Base-by-base conservation (phyloP, 2,329 filamentous ascomycete genomes). In the Stromatinia cepivora region DNA sequence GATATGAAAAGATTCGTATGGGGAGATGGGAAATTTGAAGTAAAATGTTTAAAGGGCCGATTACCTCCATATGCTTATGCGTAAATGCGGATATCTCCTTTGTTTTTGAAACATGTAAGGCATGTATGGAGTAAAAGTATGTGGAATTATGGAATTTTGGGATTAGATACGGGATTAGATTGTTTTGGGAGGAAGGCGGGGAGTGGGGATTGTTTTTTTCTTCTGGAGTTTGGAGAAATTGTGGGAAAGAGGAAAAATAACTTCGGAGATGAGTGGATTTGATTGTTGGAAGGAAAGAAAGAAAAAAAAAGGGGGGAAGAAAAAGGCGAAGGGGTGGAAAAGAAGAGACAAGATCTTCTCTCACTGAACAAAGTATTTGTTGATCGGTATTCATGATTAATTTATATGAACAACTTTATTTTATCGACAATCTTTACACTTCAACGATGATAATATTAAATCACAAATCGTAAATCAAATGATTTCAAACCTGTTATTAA, bases 31-130 rank as follows among this genome's bases (percentile, higher is more conserved):
- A 52, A 52, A 39, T 63, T 28, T 22, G 46, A 20, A 50, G 15
- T 13, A 8, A 28, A 25, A n/a, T 28, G 6, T 52, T 1, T 52
- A 63, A 63, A 63, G 61, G 61, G 46, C 61, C 61, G 61, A 63
- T 63, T 63, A 52, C 31, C 61, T 63, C 61, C 46, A 63, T 39
- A 25, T 63, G 46, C 31, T 52, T 36, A 39, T 63, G 61, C 61
- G 61, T 13, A 39, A 52, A 52, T 17, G 45, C 45, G 59, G 59
- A 63, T 8, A 63, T 62, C 42, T n/a, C 42, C 58, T 50, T 62
- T 46, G n/a, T 17, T 20, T 62, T 62, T 48, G 25, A 22, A 31
- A 28, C 22, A 48, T 31, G 28, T 34, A 48, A 46, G 25, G 13
- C 20, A 31, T 62, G 6, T 36, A 13, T 34, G 54, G 20, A 36